A percentile compares a stretch with the other conserved stretches of the same genome.
phyloP scores from a whole-genome alignment of 2,329 filamentous ascomycete species.

The Bipolaris oryzae region DNA sequence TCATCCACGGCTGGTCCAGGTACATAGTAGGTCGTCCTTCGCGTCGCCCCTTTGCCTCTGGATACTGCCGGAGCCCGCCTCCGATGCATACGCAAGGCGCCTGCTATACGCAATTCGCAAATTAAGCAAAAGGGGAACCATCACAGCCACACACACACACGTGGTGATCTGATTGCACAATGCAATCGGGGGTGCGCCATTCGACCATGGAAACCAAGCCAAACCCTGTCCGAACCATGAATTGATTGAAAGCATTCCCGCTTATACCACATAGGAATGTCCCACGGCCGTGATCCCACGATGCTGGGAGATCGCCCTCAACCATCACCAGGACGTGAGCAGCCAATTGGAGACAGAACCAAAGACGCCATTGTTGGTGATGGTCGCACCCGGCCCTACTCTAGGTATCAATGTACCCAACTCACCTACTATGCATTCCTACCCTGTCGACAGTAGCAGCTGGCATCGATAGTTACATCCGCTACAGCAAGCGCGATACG shows the following conservation, averaged over 20 bases:
- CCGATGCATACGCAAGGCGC: background rate
- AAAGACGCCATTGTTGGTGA: background rate
- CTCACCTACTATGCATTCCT: conserved; percentile 1
- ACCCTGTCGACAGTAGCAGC: conserved; percentile 60
- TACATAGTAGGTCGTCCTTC: conserved; percentile 1
- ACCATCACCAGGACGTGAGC: background rate
- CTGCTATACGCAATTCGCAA: background rate
- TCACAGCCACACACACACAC: background rate
- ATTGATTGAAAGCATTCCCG: background rate
- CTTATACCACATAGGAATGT: conserved; percentile 1
- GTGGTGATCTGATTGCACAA: background rate
- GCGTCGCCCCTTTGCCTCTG: background rate
- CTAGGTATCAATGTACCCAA: background rate
- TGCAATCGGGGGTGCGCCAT: background rate
- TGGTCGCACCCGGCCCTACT: background rate
- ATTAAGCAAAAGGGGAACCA: conserved; percentile 4
- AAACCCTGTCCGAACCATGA: background rate
- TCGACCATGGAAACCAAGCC: conserved; percentile 2
- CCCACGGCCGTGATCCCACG: background rate
- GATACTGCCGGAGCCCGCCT: background rate
- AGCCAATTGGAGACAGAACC: background rate
- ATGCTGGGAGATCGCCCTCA: conserved; percentile 8
- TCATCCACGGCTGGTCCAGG: background rate
- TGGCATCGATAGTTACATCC: conserved; percentile 64
- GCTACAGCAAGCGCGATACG: conserved; percentile 60